These are phyloP conservation scores for Beauveria asiatica DNA, from an alignment of 2,329 filamentous ascomycete species.

Conservation along the genomic window DNA sequence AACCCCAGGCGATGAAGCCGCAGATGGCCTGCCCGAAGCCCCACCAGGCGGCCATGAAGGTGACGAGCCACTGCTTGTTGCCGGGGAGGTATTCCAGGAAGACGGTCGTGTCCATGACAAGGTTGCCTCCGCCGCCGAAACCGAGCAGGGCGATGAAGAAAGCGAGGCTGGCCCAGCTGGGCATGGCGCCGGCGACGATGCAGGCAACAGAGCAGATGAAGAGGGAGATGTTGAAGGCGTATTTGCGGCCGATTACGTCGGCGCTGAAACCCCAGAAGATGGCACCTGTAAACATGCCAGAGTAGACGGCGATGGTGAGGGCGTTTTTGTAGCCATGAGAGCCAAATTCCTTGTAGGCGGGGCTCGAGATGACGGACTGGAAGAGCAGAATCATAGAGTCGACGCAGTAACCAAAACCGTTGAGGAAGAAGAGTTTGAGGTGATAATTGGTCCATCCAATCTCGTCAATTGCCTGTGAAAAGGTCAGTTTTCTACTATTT, in stretches of 20 bases:
- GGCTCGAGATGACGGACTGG: conserved; percentile 52
- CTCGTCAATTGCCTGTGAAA: conserved; percentile 40
- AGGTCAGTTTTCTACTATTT: background rate
- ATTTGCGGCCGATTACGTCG: conserved; percentile 59
- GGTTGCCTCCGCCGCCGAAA: conserved; percentile 49
- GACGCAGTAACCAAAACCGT: conserved; percentile 49
- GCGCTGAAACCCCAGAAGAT: conserved; percentile 61
- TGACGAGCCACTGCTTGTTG: conserved; percentile 39
- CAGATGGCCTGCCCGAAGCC: conserved; percentile 42
- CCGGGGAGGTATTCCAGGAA: conserved; percentile 43
- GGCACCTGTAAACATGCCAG: conserved; percentile 46
- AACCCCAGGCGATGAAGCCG: conserved; percentile 36
- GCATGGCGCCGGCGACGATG: conserved; percentile 57
- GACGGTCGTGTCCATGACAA: conserved; percentile 42
- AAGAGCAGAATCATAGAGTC: conserved; percentile 42
- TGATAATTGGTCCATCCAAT: conserved; percentile 54
- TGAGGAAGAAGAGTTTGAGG: conserved; percentile 51
- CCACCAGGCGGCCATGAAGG: conserved; percentile 40
- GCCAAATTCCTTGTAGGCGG: conserved; percentile 52
- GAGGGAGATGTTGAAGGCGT: conserved; percentile 60
- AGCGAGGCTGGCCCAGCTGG: conserved; percentile 57
- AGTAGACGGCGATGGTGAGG: conserved; percentile 54
- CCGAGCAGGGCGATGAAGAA: conserved; percentile 54
- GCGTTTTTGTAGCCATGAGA: conserved; percentile 44
- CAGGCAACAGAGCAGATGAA: conserved; percentile 49